A percentile compares a stretch with the other conserved stretches of the same genome.
phyloP scores from a whole-genome alignment of 2,329 filamentous ascomycete species.

The Microsporum ferrugineum region DNA sequence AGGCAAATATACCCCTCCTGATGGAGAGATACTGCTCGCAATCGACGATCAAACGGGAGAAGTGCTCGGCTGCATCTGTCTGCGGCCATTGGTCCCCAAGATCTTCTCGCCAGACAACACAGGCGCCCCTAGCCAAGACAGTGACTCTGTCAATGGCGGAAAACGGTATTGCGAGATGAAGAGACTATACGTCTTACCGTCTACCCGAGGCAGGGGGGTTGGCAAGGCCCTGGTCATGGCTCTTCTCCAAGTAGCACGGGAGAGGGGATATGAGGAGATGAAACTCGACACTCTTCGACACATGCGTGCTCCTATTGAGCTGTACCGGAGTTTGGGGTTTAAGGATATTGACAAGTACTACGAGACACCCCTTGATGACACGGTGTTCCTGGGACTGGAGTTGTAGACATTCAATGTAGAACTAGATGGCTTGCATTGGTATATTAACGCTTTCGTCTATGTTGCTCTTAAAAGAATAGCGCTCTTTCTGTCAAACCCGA shows the following conservation, averaged over 20 bases:
- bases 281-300: constrained; percentile 45
- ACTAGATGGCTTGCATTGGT: background rate
- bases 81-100: constrained; percentile 27
- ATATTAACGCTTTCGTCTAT: background rate
- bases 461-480: background rate
- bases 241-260: constrained; percentile 36
- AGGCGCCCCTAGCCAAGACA: constrained; percentile 17
- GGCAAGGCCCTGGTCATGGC: constrained; percentile 39
- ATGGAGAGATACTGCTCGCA: constrained; percentile 10
- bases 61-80: constrained; percentile 40
- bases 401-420: constrained; percentile 2
- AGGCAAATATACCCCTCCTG: constrained; percentile 38
- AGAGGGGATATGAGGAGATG: constrained; percentile 42
- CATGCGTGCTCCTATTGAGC: constrained; percentile 40
- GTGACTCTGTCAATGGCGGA: background rate
- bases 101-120: constrained; percentile 12
- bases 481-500: background rate
- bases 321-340: constrained; percentile 45
- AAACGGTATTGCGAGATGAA: constrained; percentile 44
- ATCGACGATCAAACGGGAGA: constrained; percentile 5
- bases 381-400: constrained; percentile 40
- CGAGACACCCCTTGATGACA: constrained; percentile 43
- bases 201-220: constrained; percentile 39
- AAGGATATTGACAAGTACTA: constrained; percentile 44
- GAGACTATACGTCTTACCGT: constrained; percentile 42